phyloP scores from a whole-genome alignment of 140 eudicot species.

The Cichorium intybus region DNA sequence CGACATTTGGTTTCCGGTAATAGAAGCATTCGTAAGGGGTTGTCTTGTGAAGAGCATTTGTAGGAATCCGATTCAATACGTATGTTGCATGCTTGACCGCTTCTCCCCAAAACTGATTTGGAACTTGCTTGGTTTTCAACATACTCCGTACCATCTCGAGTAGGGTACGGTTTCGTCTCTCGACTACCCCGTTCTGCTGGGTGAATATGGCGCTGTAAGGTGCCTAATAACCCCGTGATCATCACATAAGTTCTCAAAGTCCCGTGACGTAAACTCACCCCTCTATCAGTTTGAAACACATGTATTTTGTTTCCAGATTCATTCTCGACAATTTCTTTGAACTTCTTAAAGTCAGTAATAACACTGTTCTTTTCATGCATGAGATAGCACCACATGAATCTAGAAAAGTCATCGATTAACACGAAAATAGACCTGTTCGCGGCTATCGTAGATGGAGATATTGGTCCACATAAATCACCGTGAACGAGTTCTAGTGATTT shows the following conservation, averaged over 20 bases:
- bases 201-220: not conserved
- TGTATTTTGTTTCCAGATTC: not conserved
- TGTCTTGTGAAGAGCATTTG: not conserved
- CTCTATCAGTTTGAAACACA: no score
- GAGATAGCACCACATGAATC: not conserved
- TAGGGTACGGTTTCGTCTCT: not conserved
- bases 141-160: not conserved
- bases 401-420: not conserved
- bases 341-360: not conserved
- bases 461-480: not conserved
- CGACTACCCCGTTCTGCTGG: conserved; percentile 9
- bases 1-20: not conserved
- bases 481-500: not conserved
- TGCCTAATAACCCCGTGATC: no score
- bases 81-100: not conserved
- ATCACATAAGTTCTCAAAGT: not conserved
- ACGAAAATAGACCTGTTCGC: not conserved
- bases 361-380: not conserved
- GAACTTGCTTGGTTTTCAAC: not conserved
- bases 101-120: not conserved
- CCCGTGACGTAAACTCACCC: not conserved
- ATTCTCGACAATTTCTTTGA: not conserved
- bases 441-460: not conserved
- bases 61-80: not conserved
- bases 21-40: not conserved